Evolutionary conservation across 1,284 basidiomycete genomes (phyloP).

Genomic region (Hemileia vastatrix): DNA sequence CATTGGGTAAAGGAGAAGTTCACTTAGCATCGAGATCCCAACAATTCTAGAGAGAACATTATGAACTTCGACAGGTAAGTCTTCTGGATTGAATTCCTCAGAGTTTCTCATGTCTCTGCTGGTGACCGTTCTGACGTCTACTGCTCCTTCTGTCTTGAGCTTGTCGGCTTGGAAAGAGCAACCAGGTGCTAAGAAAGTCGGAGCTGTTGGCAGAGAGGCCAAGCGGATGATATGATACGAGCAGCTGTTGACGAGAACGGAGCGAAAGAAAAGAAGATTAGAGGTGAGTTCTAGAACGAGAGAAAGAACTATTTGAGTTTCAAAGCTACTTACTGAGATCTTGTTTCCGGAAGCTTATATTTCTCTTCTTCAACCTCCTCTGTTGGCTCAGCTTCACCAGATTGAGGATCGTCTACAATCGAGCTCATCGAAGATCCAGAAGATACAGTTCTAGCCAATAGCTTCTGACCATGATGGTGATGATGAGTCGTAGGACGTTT

Average conservation of each 20-base stretch:
- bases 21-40: slow-evolving; percentile 27
- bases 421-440: neutral
- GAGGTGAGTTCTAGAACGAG: neutral
- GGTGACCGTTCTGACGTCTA: slow-evolving; percentile 23
- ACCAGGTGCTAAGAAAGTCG: slow-evolving; percentile 29
- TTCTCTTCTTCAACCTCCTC: neutral
- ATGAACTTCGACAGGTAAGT: slow-evolving; percentile 26
- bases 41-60: slow-evolving; percentile 30
- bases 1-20: slow-evolving; percentile 26
- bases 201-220: slow-evolving; percentile 18
- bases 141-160: slow-evolving; percentile 23
- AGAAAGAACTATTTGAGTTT: neutral
- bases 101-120: slow-evolving; percentile 24
- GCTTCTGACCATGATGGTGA: neutral
- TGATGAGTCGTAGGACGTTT: neutral
- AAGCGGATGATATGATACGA: slow-evolving; percentile 24
- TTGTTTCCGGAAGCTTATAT: neutral
- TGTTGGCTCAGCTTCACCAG: neutral
- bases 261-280: neutral
- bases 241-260: neutral
- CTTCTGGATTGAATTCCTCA: slow-evolving; percentile 28
- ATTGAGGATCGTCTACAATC: neutral
- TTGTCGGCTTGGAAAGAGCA: slow-evolving; percentile 29
- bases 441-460: neutral
- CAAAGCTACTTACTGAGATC: neutral